Evolutionary conservation across 257 asterid species (phyloP).

Genomic region (Nicotiana tomentosiformis): DNA sequence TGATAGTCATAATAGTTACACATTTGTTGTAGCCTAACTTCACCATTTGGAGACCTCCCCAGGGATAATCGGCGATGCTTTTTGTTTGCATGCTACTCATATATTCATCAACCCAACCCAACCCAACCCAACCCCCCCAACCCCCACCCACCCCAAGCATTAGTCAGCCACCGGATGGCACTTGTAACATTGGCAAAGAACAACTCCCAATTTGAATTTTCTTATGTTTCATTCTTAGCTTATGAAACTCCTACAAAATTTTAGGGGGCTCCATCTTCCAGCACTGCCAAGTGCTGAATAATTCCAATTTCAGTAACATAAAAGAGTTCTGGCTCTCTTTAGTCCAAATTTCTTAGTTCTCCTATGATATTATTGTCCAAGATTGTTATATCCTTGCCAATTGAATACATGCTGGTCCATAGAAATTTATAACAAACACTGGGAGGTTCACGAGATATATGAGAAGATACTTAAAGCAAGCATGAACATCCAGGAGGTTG

Average conservation of each 20-base stretch:
- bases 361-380: background rate
- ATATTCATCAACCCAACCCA: background rate
- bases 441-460: background rate
- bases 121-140: no score
- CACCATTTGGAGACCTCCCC: background rate
- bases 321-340: background rate
- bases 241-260: background rate
- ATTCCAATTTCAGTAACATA: background rate
- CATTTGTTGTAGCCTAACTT: background rate
- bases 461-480: background rate
- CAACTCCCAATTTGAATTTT: background rate
- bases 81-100: background rate
- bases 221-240: background rate
- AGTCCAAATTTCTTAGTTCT: background rate
- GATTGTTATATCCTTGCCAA: background rate
- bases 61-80: background rate
- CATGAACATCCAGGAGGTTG: background rate
- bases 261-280: background rate
- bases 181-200: background rate
- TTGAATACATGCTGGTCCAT: background rate
- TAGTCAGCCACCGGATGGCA: background rate
- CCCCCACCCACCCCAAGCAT: no score
- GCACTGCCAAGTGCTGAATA: constrained; percentile 1
- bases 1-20: background rate
- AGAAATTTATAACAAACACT: background rate